Evolutionary conservation across 106 monocot species (phyloP), one percentile per base, ranked within the genome.

Genomic region (Dactylorhiza incarnata): DNA sequence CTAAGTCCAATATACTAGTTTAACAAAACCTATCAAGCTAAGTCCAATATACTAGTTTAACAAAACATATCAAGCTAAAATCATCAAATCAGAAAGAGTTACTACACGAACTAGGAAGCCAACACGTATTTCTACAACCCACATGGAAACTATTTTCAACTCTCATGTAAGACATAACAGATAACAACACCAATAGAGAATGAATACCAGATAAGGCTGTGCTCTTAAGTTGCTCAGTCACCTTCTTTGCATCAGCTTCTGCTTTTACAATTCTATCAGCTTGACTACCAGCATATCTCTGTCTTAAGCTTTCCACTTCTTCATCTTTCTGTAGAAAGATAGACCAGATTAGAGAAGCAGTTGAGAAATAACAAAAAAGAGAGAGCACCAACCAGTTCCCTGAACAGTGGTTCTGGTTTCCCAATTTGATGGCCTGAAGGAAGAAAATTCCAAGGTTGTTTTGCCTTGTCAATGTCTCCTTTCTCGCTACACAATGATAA

Each of bases 201-300:
- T 53, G 62, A 68, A 6, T 85, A 93, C 96, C 93, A 76, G 91
- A 81, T 73, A 96, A 49, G 53, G 78, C 89, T 59, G 90, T 80
- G 37, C 51, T 72, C 73, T 93, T 93, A 25, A 93, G 82, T 76
- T 89, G 74, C 47, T 89, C 90, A 58, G 87, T 84, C 43, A 94
- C 52, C 59, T 84, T 86, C 47, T 84, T 93, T 15, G 85, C 82
- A 77, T 94, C 91, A 74, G 85, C 84, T 76, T 84, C 87, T 45
- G 85, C 84, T 63, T 89, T 94, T 44, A 75, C 69, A 48, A 59
- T 68, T 78, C 96, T 91, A 25, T 97, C 96, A 79, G 96, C 90
- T 83, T 97, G 96, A 83, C 93, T 93, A 45, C 96, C 96, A 75
- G 96, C 81, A 89, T 91, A 97, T 81, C 80, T 91, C 45, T 83